Evolutionary conservation across 768 basidiomycete genomes (phyloP).

Genomic region (Trametes coccinea): DNA sequence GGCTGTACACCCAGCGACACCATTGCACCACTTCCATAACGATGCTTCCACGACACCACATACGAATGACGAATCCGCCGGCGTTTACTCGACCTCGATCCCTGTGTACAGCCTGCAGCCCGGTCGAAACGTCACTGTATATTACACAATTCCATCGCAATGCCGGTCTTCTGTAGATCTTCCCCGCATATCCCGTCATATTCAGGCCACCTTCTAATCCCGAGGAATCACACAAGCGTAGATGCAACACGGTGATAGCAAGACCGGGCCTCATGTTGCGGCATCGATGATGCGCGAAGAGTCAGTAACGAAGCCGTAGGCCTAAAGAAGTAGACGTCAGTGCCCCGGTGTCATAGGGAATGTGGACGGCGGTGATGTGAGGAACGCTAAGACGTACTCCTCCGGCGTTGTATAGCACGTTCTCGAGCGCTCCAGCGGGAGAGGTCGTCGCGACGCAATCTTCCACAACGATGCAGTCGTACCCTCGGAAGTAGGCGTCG

Average conservation of each 20-base stretch:
- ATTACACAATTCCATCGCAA: not conserved
- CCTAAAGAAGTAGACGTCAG: conserved; percentile 32
- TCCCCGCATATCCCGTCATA: not conserved
- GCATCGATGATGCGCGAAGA: conserved; percentile 32
- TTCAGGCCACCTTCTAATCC: not conserved
- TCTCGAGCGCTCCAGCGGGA: conserved; percentile 55
- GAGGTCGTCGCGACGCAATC: conserved; percentile 67
- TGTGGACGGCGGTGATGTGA: not conserved
- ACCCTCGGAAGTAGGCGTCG: conserved; percentile 65
- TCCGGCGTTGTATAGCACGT: conserved; percentile 55
- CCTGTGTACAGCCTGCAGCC: not conserved
- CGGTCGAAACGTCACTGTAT: conserved; percentile 13
- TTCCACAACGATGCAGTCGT: conserved; percentile 58
- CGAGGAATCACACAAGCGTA: not conserved
- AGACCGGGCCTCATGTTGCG: not conserved
- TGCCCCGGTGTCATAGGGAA: not conserved
- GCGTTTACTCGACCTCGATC: not conserved
- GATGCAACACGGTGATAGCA: not conserved
- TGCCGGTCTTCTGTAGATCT: not conserved
- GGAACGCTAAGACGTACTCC: conserved; percentile 42
- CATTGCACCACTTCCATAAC: not conserved
- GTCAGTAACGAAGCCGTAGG: conserved; percentile 54
- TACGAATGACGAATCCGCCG: not conserved
- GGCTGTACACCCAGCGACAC: not conserved
- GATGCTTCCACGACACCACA: not conserved